Evolutionary conservation across 768 basidiomycete species (phyloP).

Genomic region (Lactarius psammicola): DNA sequence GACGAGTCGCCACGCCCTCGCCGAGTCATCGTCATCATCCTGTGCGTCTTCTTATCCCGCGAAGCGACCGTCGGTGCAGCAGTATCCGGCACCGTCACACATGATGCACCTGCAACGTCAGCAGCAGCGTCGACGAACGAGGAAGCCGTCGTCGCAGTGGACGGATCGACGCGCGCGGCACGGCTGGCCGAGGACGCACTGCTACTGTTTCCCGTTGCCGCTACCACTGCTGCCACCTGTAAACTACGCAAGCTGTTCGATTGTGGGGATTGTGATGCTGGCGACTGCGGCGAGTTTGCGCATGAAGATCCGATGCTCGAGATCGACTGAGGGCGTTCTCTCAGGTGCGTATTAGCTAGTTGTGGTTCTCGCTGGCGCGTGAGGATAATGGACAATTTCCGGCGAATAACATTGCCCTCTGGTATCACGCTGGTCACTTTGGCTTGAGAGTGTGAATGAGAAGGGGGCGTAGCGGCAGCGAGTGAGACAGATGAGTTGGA

Average conservation of each 20-base stretch:
- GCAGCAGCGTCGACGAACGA: neutral
- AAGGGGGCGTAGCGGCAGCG: neutral
- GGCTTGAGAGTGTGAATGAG: neutral
- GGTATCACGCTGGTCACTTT: constrained; percentile 5
- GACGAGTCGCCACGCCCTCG: constrained; percentile 19
- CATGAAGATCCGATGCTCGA: constrained; percentile 48
- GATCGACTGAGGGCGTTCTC: constrained; percentile 49
- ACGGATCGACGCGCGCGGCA: constrained; percentile 14
- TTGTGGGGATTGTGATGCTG: constrained; percentile 38
- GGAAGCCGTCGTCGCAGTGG: neutral
- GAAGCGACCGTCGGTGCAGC: neutral
- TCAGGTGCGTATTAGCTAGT: constrained; percentile 40
- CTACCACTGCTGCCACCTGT: constrained; percentile 45
- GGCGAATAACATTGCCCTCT: constrained; percentile 27
- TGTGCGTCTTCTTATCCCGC: constrained; percentile 12
- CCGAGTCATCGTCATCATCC: constrained; percentile 4
- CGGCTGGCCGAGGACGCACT: constrained; percentile 33
- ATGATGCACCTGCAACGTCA: neutral
- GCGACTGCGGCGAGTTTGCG: constrained; percentile 39
- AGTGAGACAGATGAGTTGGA: constrained; percentile 28
- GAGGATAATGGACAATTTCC: constrained; percentile 40
- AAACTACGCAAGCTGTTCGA: constrained; percentile 56
- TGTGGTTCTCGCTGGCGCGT: constrained; percentile 34
- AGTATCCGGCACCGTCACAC: neutral
- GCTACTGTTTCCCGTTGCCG: neutral